These are phyloP conservation scores for Erysiphe neolycopersici DNA, from an alignment of 2,329 filamentous ascomycete species.

Conservation along the genomic window DNA sequence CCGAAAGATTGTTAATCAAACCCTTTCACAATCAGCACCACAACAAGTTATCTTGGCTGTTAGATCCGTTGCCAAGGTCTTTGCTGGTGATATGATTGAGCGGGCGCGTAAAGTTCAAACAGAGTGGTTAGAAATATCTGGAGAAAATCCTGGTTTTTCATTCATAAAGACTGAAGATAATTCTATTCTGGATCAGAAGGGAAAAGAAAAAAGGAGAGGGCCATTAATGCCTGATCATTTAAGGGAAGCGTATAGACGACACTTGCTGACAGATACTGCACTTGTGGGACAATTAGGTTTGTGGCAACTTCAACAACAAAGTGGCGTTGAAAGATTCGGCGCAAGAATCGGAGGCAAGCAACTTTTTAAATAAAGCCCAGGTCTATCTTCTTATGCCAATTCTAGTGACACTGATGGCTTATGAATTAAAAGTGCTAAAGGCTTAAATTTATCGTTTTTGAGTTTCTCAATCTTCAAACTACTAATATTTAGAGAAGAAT, in stretches of 20 bases:
- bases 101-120: slow-evolving; percentile 40
- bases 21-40: slow-evolving; percentile 53
- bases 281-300: slow-evolving; percentile 26
- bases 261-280: slow-evolving; percentile 36
- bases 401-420: too few species aligned
- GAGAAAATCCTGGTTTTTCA: slow-evolving; percentile 28
- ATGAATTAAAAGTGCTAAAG: too few species aligned
- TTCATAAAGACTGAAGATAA: slow-evolving; percentile 15
- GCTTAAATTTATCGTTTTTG: too few species aligned
- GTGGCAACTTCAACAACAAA: slow-evolving; percentile 33
- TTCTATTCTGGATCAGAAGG: slow-evolving; percentile 11
- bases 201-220: slow-evolving; percentile 18
- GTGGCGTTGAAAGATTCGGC: slow-evolving; percentile 29
- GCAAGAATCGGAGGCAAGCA: slow-evolving; percentile 10
- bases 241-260: slow-evolving; percentile 43
- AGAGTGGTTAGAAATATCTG: slow-evolving; percentile 36
- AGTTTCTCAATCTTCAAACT: too few species aligned
- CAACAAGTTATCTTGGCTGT: slow-evolving; percentile 50
- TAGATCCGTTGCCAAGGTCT: slow-evolving; percentile 49
- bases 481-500: too few species aligned
- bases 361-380: slow-evolving; percentile 9
- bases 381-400: too few species aligned
- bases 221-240: slow-evolving; percentile 51
- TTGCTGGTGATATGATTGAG: slow-evolving; percentile 51
- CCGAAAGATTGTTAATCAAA: slow-evolving; percentile 44